Conservation (phyloP, 257 asterid genomes). For the Linaria vulgaris region DNA sequence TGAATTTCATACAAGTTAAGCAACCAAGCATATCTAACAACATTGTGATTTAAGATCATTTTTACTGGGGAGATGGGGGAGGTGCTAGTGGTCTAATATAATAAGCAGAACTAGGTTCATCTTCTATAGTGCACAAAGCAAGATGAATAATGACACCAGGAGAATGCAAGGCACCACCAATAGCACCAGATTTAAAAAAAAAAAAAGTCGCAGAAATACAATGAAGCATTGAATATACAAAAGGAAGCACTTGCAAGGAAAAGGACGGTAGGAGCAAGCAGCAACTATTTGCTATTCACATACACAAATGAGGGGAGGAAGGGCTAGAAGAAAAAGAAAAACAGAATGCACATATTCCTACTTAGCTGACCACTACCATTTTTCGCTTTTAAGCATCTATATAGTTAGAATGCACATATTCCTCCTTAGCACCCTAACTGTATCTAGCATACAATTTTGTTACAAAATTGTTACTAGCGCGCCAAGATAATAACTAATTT, state of each 20-base stretch:
- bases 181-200: background rate
- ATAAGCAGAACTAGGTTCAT: background rate
- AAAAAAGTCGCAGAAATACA: background rate
- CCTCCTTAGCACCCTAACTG: background rate
- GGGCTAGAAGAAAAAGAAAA: background rate
- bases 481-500: background rate
- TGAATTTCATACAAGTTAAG: background rate
- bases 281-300: background rate
- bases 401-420: background rate
- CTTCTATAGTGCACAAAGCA: background rate
- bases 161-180: background rate
- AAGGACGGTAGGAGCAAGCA: background rate
- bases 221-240: background rate
- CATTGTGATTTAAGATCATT: background rate
- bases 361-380: background rate
- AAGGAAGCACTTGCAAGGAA: background rate
- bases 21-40: background rate
- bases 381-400: background rate
- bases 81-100: background rate
- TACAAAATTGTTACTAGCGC: no score
- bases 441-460: background rate
- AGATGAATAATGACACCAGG: background rate
- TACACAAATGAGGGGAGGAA: background rate
- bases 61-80: background rate
- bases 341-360: no score